Evolutionary conservation across 2,329 filamentous ascomycete species (phyloP).

Genomic region (Sporothrix brasiliensis): DNA sequence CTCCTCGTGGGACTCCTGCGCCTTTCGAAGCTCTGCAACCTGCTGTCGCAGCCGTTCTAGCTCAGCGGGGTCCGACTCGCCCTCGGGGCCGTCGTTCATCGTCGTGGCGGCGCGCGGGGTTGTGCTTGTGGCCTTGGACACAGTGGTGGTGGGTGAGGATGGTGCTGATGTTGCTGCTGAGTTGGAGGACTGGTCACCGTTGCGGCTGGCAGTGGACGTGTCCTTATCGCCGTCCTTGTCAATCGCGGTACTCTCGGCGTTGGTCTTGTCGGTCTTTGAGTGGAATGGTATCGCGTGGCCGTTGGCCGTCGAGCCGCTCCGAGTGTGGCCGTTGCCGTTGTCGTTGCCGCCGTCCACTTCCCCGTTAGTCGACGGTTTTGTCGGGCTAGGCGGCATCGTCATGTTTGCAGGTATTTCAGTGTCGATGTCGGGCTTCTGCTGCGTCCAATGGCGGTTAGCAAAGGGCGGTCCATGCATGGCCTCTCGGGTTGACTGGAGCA

Average conservation of each 20-base stretch:
- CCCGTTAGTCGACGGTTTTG: constrained; percentile 24
- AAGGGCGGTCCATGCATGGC: not conserved
- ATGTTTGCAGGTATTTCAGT: constrained; percentile 19
- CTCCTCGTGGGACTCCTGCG: constrained; percentile 71
- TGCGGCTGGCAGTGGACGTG: constrained; percentile 37
- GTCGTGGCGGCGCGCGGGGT: constrained; percentile 63
- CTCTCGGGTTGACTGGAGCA: not conserved
- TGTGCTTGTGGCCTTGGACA: constrained; percentile 43
- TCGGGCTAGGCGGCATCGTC: constrained; percentile 36
- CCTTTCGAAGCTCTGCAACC: constrained; percentile 78
- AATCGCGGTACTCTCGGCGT: constrained; percentile 42
- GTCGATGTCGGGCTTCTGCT: constrained; percentile 32
- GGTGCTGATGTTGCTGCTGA: constrained; percentile 32
- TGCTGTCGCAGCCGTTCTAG: constrained; percentile 82
- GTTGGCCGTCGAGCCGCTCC: constrained; percentile 36
- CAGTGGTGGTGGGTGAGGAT: constrained; percentile 43
- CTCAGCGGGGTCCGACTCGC: constrained; percentile 76
- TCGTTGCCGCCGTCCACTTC: constrained; percentile 5
- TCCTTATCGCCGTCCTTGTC: constrained; percentile 46
- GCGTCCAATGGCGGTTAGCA: constrained; percentile 25
- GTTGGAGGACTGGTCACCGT: constrained; percentile 29
- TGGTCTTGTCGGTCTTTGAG: constrained; percentile 11
- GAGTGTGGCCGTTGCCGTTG: constrained; percentile 32
- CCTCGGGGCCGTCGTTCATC: not conserved
- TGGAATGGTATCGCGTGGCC: constrained; percentile 30